These are phyloP conservation scores for Chlorella vulgaris DNA, from an alignment of 139 green algal species.

Conservation along the genomic window DNA sequence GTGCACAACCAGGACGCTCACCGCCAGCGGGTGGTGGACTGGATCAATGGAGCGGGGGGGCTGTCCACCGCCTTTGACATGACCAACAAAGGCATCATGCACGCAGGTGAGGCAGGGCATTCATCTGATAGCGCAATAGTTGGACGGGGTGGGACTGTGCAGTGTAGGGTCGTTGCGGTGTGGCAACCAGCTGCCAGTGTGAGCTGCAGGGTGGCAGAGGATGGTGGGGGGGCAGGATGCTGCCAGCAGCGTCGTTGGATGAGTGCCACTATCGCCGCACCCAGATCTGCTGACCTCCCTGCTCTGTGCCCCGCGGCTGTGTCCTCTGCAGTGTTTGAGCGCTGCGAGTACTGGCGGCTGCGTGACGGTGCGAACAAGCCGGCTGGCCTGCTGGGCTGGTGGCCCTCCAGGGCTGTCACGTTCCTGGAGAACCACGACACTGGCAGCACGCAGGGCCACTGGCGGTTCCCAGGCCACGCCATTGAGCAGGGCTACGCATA, in stretches of 20 bases:
- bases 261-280: not conserved
- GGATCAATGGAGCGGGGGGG: slow-evolving; percentile 88
- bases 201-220: not conserved
- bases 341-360: slow-evolving; percentile 96
- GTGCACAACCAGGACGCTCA: slow-evolving; percentile 94
- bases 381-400: slow-evolving; percentile 88
- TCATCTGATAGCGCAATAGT: not conserved
- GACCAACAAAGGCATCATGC: slow-evolving; percentile 92
- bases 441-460: slow-evolving; percentile 66
- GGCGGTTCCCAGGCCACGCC: slow-evolving; percentile 77
- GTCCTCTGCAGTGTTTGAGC: slow-evolving; percentile 60
- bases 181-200: not conserved
- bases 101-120: not conserved
- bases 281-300: not conserved
- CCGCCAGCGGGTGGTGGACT: slow-evolving; percentile 91
- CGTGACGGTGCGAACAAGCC: slow-evolving; percentile 76
- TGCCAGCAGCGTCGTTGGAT: no score
- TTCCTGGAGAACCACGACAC: slow-evolving; percentile 99
- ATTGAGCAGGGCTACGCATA: slow-evolving; percentile 89
- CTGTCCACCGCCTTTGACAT: slow-evolving; percentile 95
- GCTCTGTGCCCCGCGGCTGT: no score
- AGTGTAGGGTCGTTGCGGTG: no score
- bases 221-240: no score
- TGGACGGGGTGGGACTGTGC: not conserved
- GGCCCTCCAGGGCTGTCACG: slow-evolving; percentile 91